Conservation (phyloP, 805 yeast species). For the Cyberlindnera xishuangbannaensis region DNA sequence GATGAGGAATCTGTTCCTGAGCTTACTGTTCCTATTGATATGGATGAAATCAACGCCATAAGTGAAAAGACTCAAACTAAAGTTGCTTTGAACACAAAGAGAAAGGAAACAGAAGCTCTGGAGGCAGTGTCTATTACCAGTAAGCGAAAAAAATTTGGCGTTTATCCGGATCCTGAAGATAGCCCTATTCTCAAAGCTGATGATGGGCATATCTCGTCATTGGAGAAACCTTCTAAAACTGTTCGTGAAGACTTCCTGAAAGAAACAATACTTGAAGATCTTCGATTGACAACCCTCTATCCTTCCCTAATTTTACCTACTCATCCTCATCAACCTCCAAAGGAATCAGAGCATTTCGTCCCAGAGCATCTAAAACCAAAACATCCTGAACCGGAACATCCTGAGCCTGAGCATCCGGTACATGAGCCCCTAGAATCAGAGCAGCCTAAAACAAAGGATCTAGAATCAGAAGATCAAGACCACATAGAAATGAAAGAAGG, state of each 20-base stretch:
- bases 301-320: neutral
- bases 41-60: constrained; percentile 1
- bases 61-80: too few relatives aligned
- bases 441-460: neutral
- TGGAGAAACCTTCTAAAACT: too few relatives aligned
- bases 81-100: too few relatives aligned
- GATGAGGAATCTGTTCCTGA: constrained; percentile 25
- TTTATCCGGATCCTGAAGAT: constrained; percentile 5
- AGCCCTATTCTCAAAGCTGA: neutral
- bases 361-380: neutral
- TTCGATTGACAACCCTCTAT: neutral
- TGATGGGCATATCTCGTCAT: too few relatives aligned
- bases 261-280: neutral
- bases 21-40: constrained; percentile 15
- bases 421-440: neutral
- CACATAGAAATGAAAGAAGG: neutral
- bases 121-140: neutral
- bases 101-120: neutral
- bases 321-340: too few relatives aligned
- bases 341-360: too few relatives aligned
- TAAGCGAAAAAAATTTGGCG: constrained; percentile 1
- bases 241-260: too few relatives aligned
- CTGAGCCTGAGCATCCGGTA: neutral
- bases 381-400: neutral
- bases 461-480: neutral